Percentiles rank a stretch among this genome's conserved stretches.
These are phyloP conservation scores for Cordyceps cateniannulata DNA, from an alignment of 2,329 filamentous ascomycete genomes.

Conservation along the genomic window DNA sequence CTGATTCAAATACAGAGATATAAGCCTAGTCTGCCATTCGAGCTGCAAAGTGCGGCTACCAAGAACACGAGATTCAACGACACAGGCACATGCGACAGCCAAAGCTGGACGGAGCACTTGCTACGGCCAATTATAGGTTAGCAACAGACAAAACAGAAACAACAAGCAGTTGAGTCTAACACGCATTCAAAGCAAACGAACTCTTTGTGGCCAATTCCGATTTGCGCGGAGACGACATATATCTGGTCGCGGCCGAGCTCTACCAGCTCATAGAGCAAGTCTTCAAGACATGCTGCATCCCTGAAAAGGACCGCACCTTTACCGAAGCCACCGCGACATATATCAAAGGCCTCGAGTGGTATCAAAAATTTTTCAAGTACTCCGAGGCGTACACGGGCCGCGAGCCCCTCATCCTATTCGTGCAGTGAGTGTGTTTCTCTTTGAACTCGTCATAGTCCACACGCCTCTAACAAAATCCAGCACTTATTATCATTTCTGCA, in stretches of 20 bases:
- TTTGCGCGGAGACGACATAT: not conserved
- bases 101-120: conserved; percentile 1
- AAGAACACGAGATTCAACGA: not conserved
- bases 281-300: not conserved
- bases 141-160: too few relatives aligned
- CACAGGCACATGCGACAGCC: not conserved
- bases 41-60: not conserved
- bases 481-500: conserved; percentile 9
- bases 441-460: not conserved
- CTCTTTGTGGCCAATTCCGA: not conserved
- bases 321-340: not conserved
- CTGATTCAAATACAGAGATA: not conserved
- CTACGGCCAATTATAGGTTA: not conserved
- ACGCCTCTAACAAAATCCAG: not conserved
- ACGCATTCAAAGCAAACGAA: not conserved
- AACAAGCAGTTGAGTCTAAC: not conserved
- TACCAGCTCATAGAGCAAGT: conserved; percentile 1
- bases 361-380: conserved; percentile 1
- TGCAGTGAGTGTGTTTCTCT: not conserved
- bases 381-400: not conserved
- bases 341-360: not conserved
- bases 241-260: not conserved
- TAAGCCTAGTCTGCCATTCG: not conserved
- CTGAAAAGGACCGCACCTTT: not conserved
- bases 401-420: not conserved